Evolutionary conservation across 2,329 filamentous ascomycete genomes (phyloP).

Genomic region (Exophiala oligosperma): DNA sequence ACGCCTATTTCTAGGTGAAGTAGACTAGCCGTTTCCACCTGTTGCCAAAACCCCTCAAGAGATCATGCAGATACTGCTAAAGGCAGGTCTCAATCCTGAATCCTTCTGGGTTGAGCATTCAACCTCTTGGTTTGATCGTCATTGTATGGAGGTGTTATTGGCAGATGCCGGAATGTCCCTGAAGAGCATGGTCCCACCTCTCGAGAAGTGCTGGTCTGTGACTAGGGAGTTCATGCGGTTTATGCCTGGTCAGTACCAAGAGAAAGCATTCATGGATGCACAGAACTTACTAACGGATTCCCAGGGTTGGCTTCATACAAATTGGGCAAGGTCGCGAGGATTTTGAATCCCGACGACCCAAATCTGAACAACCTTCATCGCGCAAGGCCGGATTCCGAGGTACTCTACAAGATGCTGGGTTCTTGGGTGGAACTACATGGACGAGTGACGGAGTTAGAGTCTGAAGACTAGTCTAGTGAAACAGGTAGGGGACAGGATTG

Average conservation of each 20-base stretch:
- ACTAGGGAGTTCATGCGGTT: background rate
- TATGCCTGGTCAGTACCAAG: background rate
- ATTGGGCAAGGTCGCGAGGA: background rate
- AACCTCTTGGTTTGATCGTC: constrained; percentile 2
- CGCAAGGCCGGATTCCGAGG: constrained; percentile 3
- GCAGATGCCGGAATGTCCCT: constrained; percentile 5
- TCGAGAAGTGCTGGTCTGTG: background rate
- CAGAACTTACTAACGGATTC: too few species aligned
- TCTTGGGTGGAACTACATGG: too few species aligned
- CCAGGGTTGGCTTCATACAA: constrained; percentile 7
- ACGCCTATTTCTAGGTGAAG: background rate
- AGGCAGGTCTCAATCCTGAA: constrained; percentile 5
- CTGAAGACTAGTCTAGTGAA: too few species aligned
- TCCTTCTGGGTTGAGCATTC: constrained; percentile 10
- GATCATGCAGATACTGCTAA: constrained; percentile 3
- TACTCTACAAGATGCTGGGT: background rate
- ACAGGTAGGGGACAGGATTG: too few species aligned
- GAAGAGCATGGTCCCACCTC: constrained; percentile 2
- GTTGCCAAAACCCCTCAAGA: constrained; percentile 7
- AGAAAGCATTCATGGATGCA: too few species aligned
- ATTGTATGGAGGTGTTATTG: constrained; percentile 9
- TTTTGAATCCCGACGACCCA: constrained; percentile 4
- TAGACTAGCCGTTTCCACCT: background rate
- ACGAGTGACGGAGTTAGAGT: too few species aligned
- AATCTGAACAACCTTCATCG: constrained; percentile 2